Percentiles rank a stretch among this genome's conserved stretches.
These are phyloP conservation scores for Lachancea meyersii DNA, from an alignment of 805 yeast species.

Conservation along the genomic window DNA sequence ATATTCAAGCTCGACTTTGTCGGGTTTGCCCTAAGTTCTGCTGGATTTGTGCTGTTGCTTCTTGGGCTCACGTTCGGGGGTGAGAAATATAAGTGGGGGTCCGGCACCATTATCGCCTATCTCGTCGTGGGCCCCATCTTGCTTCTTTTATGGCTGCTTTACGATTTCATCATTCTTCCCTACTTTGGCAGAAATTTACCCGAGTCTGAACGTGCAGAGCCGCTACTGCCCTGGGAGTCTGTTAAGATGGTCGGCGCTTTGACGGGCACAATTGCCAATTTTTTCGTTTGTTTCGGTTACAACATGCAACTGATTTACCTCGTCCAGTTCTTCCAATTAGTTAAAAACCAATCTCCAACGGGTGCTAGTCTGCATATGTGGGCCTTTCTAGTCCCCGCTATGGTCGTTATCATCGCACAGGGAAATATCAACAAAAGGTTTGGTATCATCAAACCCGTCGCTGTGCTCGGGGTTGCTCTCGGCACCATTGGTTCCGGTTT, in stretches of 20 bases:
- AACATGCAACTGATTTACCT: constrained; percentile 20
- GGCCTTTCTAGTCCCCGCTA: constrained; percentile 19
- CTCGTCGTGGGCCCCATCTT: constrained; percentile 39
- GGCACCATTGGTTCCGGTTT: constrained; percentile 35
- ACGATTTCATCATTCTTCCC: constrained; percentile 35
- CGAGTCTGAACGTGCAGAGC: not conserved
- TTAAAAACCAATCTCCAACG: constrained; percentile 20
- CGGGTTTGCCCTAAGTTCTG: constrained; percentile 18
- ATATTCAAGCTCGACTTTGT: constrained; percentile 20
- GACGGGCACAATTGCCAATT: constrained; percentile 16
- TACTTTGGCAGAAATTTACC: constrained; percentile 2
- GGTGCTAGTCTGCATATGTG: constrained; percentile 22
- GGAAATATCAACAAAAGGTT: constrained; percentile 33
- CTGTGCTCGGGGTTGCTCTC: constrained; percentile 26
- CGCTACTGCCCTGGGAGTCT: constrained; percentile 5
- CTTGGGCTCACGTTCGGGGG: constrained; percentile 42
- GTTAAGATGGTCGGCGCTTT: constrained; percentile 11
- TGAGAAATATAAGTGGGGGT: constrained; percentile 48
- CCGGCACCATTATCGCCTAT: constrained; percentile 37
- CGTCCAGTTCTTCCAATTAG: constrained; percentile 25
- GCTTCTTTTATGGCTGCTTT: constrained; percentile 39
- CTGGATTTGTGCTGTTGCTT: constrained; percentile 19
- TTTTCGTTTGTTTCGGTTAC: constrained; percentile 16
- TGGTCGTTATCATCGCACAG: constrained; percentile 16
- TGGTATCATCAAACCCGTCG: constrained; percentile 34